Evolutionary conservation across 768 basidiomycete genomes (phyloP).

Genomic region (Leccinum fibrillosum): DNA sequence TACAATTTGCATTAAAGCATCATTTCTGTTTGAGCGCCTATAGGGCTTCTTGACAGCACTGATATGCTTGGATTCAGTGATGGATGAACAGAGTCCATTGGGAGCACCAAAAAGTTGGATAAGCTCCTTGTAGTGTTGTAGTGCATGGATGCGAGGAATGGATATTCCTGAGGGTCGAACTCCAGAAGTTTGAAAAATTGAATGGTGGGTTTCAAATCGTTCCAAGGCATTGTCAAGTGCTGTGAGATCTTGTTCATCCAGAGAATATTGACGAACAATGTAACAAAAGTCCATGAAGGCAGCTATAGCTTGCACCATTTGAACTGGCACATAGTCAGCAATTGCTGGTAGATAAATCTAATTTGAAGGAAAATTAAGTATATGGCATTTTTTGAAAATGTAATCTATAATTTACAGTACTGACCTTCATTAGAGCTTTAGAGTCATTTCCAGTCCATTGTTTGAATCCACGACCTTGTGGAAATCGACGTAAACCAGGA

Average conservation of each 20-base stretch:
- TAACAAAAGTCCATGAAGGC: not conserved
- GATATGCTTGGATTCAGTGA: no score
- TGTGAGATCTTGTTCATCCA: no score
- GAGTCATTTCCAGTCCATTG: not conserved
- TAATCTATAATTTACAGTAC: not conserved
- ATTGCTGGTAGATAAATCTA: not conserved
- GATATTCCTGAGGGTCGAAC: no score
- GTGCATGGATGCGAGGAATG: no score
- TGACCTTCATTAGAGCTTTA: not conserved
- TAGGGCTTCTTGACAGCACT: not conserved
- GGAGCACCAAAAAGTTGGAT: no score
- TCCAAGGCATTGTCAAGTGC: no score
- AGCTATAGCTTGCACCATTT: not conserved
- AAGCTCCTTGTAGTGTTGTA: no score
- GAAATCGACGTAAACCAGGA: not conserved
- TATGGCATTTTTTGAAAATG: no score
- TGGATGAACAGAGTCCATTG: no score
- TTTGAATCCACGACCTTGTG: not conserved
- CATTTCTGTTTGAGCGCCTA: not conserved
- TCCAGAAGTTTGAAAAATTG: no score
- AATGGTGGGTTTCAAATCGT: no score
- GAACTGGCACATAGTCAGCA: not conserved
- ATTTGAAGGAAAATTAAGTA: not conserved
- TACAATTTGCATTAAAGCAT: not conserved
- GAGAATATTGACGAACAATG: no score